A percentile compares a stretch with the other conserved stretches of the same genome.
These are phyloP conservation scores for Monosporascus sp. DNA, from an alignment of 2,329 filamentous ascomycete genomes.

Conservation along the genomic window DNA sequence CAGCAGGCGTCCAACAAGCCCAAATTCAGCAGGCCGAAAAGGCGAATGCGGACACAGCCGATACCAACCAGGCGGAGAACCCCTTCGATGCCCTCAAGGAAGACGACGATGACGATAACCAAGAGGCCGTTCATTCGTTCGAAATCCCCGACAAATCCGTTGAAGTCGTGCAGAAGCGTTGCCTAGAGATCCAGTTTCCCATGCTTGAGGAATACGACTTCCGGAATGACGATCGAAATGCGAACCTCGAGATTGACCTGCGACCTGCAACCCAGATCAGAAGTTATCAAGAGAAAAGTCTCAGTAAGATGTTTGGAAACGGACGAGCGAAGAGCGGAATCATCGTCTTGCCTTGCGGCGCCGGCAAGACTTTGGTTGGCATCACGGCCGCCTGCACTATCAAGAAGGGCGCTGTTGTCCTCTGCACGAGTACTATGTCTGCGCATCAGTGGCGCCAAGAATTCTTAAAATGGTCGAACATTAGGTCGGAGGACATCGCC, in stretches of 20 bases:
- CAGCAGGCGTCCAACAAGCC: slow-evolving; percentile 79
- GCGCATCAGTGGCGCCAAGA: slow-evolving; percentile 96
- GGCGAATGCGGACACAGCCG: slow-evolving; percentile 41
- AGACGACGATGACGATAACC: slow-evolving; percentile 82
- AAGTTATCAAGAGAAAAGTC: slow-evolving; percentile 91
- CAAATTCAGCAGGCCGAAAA: slow-evolving; percentile 36
- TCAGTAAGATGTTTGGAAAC: slow-evolving; percentile 99
- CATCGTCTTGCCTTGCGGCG: slow-evolving; percentile 93
- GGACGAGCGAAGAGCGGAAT: slow-evolving; percentile 95
- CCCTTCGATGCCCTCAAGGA: slow-evolving; percentile 69
- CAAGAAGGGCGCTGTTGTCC: slow-evolving; percentile 91
- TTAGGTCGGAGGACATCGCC: slow-evolving; percentile 85
- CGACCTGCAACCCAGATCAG: slow-evolving; percentile 86
- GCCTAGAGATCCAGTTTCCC: slow-evolving; percentile 78
- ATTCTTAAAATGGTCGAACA: slow-evolving; percentile 98
- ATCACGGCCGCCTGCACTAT: slow-evolving; percentile 97
- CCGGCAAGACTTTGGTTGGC: slow-evolving; percentile 95
- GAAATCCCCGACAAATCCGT: slow-evolving; percentile 81
- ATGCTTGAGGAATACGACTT: slow-evolving; percentile 98
- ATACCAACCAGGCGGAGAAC: slow-evolving; percentile 55
- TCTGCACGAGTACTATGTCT: slow-evolving; percentile 97
- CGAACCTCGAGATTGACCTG: slow-evolving; percentile 89
- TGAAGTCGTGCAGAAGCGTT: slow-evolving; percentile 83
- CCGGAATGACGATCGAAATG: slow-evolving; percentile 81
- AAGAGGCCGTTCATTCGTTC: slow-evolving; percentile 87